Percentiles rank a stretch among this genome's conserved stretches.
Conservation (phyloP, 257 asterid genomes). For the Solanum ossicruentum region DNA sequence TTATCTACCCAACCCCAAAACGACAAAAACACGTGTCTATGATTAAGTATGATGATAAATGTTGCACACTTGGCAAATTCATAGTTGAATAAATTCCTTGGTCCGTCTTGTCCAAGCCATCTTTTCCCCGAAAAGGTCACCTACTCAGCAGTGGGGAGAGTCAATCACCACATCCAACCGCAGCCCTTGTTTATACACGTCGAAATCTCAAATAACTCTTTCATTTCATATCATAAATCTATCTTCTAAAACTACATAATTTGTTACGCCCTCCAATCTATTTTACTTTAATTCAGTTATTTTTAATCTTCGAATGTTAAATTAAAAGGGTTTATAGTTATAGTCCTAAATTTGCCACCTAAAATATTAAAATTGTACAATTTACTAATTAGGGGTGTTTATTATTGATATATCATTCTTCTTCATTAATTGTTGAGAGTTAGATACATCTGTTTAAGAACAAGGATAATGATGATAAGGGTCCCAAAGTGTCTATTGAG, state of each 20-base stretch:
- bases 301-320: too few species aligned
- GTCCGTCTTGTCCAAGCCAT: neutral
- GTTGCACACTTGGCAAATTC: neutral
- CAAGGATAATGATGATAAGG: neutral
- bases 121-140: neutral
- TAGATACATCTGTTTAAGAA: neutral
- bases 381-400: neutral
- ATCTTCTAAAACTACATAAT: neutral
- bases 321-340: too few species aligned
- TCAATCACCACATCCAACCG: neutral
- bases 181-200: neutral
- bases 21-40: neutral
- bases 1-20: neutral
- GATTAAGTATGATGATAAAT: neutral
- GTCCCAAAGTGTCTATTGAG: slow-evolving; percentile 5
- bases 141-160: neutral
- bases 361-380: too few species aligned
- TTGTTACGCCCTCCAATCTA: neutral
- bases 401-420: neutral
- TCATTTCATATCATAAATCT: neutral
- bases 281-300: too few species aligned
- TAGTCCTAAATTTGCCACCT: too few species aligned
- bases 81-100: neutral
- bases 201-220: neutral
- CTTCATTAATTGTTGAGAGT: neutral